Conservation (phyloP, 768 basidiomycete species). For the Rhodosporidiobolus odoratus region DNA sequence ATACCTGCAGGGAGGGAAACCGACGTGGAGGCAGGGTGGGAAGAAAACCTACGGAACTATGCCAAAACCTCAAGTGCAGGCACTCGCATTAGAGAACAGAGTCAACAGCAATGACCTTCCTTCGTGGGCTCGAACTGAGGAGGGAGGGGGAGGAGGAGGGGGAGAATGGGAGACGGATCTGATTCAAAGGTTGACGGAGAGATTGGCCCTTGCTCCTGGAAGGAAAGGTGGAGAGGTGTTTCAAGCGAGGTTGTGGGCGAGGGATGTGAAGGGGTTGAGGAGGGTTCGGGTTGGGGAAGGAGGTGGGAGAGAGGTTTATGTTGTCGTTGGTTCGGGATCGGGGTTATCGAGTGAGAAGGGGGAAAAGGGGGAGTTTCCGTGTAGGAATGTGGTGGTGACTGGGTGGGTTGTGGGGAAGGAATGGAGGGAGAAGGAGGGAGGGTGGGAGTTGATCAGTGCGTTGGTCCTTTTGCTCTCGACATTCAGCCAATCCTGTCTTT, state of each 20-base stretch:
- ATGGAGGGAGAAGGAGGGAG: conserved; percentile 8
- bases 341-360: neutral
- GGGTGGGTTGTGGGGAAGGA: conserved; percentile 19
- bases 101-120: neutral
- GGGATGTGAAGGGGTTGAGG: too few relatives aligned
- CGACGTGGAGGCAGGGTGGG: conserved; percentile 2
- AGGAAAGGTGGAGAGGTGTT: too few relatives aligned
- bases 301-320: too few relatives aligned
- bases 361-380: conserved; percentile 17
- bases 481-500: neutral
- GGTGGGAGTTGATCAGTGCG: conserved; percentile 14
- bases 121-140: conserved; percentile 11
- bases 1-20: neutral
- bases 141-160: neutral
- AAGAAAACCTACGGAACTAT: neutral
- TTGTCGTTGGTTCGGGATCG: too few relatives aligned
- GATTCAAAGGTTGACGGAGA: too few relatives aligned
- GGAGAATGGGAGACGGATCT: neutral
- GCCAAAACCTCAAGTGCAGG: neutral
- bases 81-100: neutral
- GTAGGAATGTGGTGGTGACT: conserved; percentile 1
- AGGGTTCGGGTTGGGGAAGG: too few relatives aligned
- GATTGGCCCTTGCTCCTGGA: too few relatives aligned
- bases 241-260: too few relatives aligned
- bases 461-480: neutral